Conservation (phyloP, 257 asterid genomes). For the Paraleonurus japonicus region DNA sequence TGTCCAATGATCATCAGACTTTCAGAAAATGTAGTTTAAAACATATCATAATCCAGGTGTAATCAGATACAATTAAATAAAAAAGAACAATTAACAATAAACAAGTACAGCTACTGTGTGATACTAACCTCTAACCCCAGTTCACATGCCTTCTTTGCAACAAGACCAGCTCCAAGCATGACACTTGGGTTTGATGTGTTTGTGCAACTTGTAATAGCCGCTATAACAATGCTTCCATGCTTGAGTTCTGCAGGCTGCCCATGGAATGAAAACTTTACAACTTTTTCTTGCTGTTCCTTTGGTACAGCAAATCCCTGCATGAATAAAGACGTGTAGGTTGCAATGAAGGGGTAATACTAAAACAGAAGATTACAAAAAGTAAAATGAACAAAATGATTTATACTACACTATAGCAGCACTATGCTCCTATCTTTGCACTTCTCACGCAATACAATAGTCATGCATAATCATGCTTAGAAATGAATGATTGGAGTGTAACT, state of each 20-base stretch:
- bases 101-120: not conserved
- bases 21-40: slow-evolving; percentile 15
- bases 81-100: not conserved
- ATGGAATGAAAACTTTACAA: slow-evolving; percentile 62
- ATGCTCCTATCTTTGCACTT: slow-evolving; percentile 1
- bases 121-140: slow-evolving; percentile 80
- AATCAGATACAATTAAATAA: slow-evolving; percentile 5
- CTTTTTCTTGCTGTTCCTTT: slow-evolving; percentile 75
- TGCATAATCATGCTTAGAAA: not conserved
- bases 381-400: not conserved
- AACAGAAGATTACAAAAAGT: not conserved
- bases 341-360: not conserved
- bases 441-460: not conserved
- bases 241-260: slow-evolving; percentile 81
- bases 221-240: slow-evolving; percentile 94
- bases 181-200: slow-evolving; percentile 98
- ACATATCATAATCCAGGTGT: not conserved
- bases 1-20: slow-evolving; percentile 29
- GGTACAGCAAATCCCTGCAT: slow-evolving; percentile 82
- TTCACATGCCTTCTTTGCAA: slow-evolving; percentile 92
- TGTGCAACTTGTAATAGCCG: slow-evolving; percentile 94
- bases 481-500: slow-evolving; percentile 5
- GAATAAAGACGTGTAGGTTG: not conserved
- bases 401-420: not conserved
- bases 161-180: slow-evolving; percentile 99